Percentiles rank a stretch among this genome's conserved stretches.
Conservation (phyloP, 805 yeast species). For the Monosporozyma solicola region DNA sequence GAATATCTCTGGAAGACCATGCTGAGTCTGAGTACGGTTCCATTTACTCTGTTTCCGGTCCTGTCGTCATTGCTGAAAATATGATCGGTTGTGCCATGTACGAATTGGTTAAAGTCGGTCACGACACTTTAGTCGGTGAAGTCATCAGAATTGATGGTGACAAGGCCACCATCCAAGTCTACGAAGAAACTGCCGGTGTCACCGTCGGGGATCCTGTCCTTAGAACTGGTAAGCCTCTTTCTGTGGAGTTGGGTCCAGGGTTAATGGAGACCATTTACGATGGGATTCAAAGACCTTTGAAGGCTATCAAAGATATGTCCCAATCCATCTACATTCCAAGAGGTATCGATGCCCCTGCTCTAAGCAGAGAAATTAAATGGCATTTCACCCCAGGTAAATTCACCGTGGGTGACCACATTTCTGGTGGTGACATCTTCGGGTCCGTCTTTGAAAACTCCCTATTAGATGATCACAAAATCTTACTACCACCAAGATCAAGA, state of each 20-base stretch:
- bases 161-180: conserved; percentile 96
- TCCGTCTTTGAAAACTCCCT: conserved; percentile 89
- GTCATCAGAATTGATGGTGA: conserved; percentile 95
- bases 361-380: conserved; percentile 70
- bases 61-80: conserved; percentile 94
- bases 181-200: conserved; percentile 98
- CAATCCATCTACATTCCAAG: conserved; percentile 96
- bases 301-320: conserved; percentile 78
- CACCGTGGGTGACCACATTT: conserved; percentile 91
- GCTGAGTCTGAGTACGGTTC: conserved; percentile 77
- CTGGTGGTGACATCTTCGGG: conserved; percentile 98
- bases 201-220: conserved; percentile 98
- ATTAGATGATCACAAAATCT: conserved; percentile 83
- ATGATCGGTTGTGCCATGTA: conserved; percentile 99
- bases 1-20: conserved; percentile 67
- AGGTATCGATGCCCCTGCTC: conserved; percentile 96
- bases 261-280: conserved; percentile 98
- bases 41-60: conserved; percentile 94
- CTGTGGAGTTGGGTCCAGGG: conserved; percentile 99
- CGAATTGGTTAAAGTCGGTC: conserved; percentile 97
- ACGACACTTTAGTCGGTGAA: conserved; percentile 94
- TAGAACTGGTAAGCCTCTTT: conserved; percentile 97
- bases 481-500: conserved; percentile 96
- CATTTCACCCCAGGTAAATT: conserved; percentile 69
- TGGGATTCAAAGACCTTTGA: conserved; percentile 98